Evolutionary conservation across 371 early-diverging fungal genomes (phyloP), one percentile per base, ranked within the genome.

Genomic region (Massospora cicadina): DNA sequence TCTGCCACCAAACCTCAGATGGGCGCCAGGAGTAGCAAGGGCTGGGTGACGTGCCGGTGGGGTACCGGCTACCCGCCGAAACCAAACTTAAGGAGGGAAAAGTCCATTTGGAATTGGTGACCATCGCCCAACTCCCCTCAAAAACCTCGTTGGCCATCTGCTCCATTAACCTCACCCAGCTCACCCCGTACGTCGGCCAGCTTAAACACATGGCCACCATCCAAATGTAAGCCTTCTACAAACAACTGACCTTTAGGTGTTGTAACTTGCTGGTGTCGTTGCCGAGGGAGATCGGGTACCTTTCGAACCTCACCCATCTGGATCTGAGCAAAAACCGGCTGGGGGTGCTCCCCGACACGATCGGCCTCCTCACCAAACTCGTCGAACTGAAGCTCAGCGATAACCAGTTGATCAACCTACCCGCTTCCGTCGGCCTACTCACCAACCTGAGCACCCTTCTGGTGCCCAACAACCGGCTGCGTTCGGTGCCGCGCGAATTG

Each of bases 311-410:
- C 43, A 74, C 78, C 23, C 69, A 76, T 0, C 75, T 90, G 17
- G 81, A 82, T 59, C 68, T 91, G 3, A 77, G 84, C 33, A 76
- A 81, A 59, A 91, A 90, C 70, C 75, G 74, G 3, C 69, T 91
- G 0, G 43, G 58, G 3, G 43, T 55, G 13, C 64, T 76, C 10
- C 93, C 93, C 0, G 82, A 81, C 21, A 81, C 87, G 1, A 77
- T 93, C 57, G 77, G 82, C 25, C 68, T 75, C 30, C 79, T 91
- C 1, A 68, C 78, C 3, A 79, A 82, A 54, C 76, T 93, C 7
- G 76, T 74, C 13, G 87, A 86, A 26, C 71, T 93, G 57, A 76
- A 80, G 55, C 66, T 85, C 5, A 77, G 82, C 25, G 68, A 78
- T 56, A 93, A 93, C 74, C 66, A 72, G 57, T 71, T 93, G 27